These are phyloP conservation scores for Xylaria longipes DNA, from an alignment of 495 filamentous ascomycete species.

Conservation along the genomic window DNA sequence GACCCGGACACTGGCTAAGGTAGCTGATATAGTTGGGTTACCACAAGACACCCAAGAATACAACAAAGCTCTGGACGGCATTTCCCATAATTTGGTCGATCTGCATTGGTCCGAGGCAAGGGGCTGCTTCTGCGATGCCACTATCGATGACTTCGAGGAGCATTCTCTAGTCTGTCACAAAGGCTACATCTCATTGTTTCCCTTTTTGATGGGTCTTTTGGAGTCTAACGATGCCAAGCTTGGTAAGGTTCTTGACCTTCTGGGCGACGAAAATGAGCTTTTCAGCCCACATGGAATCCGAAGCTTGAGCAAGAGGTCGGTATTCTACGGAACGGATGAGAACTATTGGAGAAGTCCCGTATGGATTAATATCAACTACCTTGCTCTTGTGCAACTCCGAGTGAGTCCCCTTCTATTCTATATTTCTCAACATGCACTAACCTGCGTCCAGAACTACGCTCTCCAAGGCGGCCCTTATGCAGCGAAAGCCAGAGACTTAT, in stretches of 20 bases:
- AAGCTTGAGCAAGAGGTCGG: constrained; percentile 83
- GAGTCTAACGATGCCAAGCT: constrained; percentile 73
- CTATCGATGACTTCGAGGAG: constrained; percentile 95
- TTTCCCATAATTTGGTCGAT: constrained; percentile 88
- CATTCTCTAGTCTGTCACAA: constrained; percentile 90
- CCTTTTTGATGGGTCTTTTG: constrained; percentile 82
- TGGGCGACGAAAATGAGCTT: constrained; percentile 81
- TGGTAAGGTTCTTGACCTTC: constrained; percentile 74
- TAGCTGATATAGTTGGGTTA: constrained; percentile 74
- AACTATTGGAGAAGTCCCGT: constrained; percentile 97
- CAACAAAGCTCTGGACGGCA: constrained; percentile 74
- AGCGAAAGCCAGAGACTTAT: constrained; percentile 72
- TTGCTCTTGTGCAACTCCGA: constrained; percentile 80
- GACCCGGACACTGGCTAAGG: constrained; percentile 77
- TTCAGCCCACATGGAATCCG: constrained; percentile 87
- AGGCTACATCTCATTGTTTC: constrained; percentile 93
- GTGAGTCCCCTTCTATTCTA: constrained; percentile 60
- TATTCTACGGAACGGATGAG: constrained; percentile 86
- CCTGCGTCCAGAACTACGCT: constrained; percentile 56
- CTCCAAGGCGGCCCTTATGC: constrained; percentile 70
- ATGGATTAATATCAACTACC: constrained; percentile 98
- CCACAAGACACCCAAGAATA: constrained; percentile 77
- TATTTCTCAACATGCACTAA: constrained; percentile 26
- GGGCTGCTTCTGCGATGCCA: constrained; percentile 91
- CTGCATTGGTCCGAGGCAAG: constrained; percentile 86